Evolutionary conservation across 1,284 basidiomycete genomes (phyloP), one percentile per base, ranked within the genome.

Genomic region (Trichosporon asahii): DNA sequence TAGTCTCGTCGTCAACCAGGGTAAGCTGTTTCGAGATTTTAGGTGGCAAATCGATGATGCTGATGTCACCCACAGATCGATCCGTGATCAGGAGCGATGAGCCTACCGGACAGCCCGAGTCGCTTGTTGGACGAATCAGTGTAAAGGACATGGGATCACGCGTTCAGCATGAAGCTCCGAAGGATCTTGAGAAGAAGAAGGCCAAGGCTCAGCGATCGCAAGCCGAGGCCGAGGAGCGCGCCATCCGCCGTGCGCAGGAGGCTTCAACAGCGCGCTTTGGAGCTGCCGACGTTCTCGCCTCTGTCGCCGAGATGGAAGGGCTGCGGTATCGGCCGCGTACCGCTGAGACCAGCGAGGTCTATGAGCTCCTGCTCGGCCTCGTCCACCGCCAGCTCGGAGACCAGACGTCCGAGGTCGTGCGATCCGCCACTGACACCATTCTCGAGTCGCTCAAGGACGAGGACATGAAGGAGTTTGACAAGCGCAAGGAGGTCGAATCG

Each of bases 171-270:
- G 89, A 94, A 75, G 89, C 88, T 0, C 92, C 95, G 46, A 95
- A 95, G 80, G 93, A 98, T 79, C 79, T 96, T n/a, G 92, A 95
- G 67, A 96, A 96, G 88, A 96, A 94, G 88, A 95, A 95, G 87
- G 91, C 91, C 79, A 93, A 90, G 80, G 84, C 87, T 21, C 89
- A 88, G 72, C 87, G 90, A 72, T 85, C 80, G 9, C 82, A 82
- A 21, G 83, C 83, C 27, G 85, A 84, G 55, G 84, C 86, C 25
- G 80, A 80, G n/a, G 84, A 85, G 69, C 77, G 82, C 35, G 75
- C 76, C n/a, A 81, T 84, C 46, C 77, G 82, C 35, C 75, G 81
- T 18, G 75, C 77, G 15, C 80, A 80, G 67, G 80, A 83, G 69
- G 75, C 75, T 23, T 75, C 77, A 3, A 78, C 76, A 2, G 78